phyloP scores from a whole-genome alignment of 805 yeast genomes.

The Isabelozyma pseudorhagii region DNA sequence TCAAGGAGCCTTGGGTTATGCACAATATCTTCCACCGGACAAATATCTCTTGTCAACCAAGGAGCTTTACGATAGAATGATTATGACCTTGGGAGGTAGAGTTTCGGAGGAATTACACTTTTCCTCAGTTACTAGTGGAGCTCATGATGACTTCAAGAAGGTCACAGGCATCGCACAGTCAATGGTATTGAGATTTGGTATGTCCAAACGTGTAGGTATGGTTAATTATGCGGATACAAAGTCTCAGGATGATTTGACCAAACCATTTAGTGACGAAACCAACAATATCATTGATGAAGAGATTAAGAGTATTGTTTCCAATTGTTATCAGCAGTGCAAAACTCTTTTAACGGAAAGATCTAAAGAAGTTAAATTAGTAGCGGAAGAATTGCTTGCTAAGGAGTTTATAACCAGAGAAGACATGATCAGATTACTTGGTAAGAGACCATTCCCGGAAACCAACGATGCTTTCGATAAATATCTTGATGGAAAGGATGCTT shows the following conservation, averaged over 20 bases:
- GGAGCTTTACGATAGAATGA: constrained; percentile 86
- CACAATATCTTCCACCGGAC: constrained; percentile 95
- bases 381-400: constrained; percentile 78
- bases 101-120: constrained; percentile 94
- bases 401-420: constrained; percentile 94
- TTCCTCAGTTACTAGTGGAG: constrained; percentile 91
- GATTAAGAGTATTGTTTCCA: constrained; percentile 71
- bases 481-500: constrained; percentile 46
- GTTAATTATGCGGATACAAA: constrained; percentile 69
- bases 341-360: constrained; percentile 64
- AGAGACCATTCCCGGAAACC: constrained; percentile 86
- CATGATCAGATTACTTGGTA: constrained; percentile 84
- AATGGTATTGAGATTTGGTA: constrained; percentile 91
- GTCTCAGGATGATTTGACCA: constrained; percentile 64
- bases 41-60: constrained; percentile 71
- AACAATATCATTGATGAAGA: constrained; percentile 79
- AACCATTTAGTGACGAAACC: constrained; percentile 88
- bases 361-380: constrained; percentile 79
- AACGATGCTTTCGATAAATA: constrained; percentile 89
- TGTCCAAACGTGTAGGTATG: constrained; percentile 86
- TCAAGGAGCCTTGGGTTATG: constrained; percentile 95
- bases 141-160: constrained; percentile 93
- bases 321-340: constrained; percentile 70
- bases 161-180: constrained; percentile 90
- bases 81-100: constrained; percentile 96